A percentile compares a stretch with the other conserved stretches of the same genome.
phyloP scores from a whole-genome alignment of 2,329 filamentous ascomycete species.

The Arthrobotrys megalospora region DNA sequence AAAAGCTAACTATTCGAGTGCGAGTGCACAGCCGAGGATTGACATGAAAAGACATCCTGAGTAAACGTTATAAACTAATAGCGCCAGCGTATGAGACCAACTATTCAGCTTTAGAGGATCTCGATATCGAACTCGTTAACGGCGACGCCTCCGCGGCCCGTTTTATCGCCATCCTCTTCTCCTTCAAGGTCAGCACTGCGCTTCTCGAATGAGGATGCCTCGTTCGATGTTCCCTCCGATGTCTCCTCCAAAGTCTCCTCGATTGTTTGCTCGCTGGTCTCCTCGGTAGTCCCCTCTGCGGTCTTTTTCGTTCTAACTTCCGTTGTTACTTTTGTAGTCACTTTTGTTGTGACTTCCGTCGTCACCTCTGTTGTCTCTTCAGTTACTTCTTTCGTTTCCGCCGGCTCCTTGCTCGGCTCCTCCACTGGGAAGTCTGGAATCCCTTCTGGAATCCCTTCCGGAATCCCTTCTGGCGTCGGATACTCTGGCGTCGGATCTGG shows the following conservation, averaged over 20 bases:
- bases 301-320: constrained; percentile 5
- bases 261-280: neutral
- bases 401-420: neutral
- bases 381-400: neutral
- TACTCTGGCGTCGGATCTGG: neutral
- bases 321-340: constrained; percentile 2
- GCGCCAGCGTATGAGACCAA: too few relatives aligned
- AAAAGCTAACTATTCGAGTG: neutral
- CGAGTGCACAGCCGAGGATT: neutral
- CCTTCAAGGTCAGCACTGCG: neutral
- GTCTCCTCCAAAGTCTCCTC: neutral
- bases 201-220: neutral
- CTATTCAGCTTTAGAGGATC: constrained; percentile 7
- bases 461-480: neutral
- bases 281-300: neutral
- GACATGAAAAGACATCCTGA: neutral
- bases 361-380: constrained; percentile 17
- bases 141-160: constrained; percentile 5
- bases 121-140: constrained; percentile 46
- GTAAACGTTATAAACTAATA: neutral
- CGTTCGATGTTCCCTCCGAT: neutral
- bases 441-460: neutral
- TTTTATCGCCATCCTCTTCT: constrained; percentile 5
- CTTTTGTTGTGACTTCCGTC: constrained; percentile 10
- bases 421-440: neutral